Base-by-base conservation (phyloP, 2,329 filamentous ascomycete species). In the Diaporthe aspalathi region DNA sequence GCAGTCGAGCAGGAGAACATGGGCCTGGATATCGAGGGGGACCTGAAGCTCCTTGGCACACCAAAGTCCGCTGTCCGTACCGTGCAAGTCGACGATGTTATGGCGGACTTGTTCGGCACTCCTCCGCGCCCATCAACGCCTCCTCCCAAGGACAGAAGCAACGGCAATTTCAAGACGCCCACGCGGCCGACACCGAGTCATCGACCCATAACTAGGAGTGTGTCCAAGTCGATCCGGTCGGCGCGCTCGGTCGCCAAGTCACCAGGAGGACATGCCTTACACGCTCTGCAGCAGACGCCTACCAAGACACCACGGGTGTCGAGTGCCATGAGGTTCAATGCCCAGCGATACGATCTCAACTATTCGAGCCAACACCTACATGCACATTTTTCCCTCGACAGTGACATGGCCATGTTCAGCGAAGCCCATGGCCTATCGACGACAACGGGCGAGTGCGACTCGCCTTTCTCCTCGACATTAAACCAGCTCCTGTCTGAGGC, bases 31-130 rank as follows among this genome's bases (percentile, higher is more conserved):
- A 29, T 45, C 11, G n/a, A 22, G 50, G 22, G 29, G 35, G 45
- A 69, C 20, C 35, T 56, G 20, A 73, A 71, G 32, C 75, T 76
- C 14, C 73, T 74, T 22, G 73, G 68, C n/a, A 76, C 75, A 50
- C 76, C 81, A 78, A 72, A 79, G 78, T 70, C 81, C 77, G 73
- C 79, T 80, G n/a, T 9, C 32, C 40, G 35, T 32, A 17, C 20
- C 4, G 43, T 40, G 8, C 74, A 83, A 80, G 73, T 73, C 45
- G 71, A 78, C n/a, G 78, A 82, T 63, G 83, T 84, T 22, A 78
- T 83, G 73, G 80, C 80, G 56, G 88, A 90, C 72, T 85, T 96
- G 5, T 95, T 96, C 76, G 90, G 91, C 70, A 91, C 83, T 77
- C 87, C 81, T 73, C 83, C 82, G 69, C 79, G 86, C 75, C 84